phyloP scores from a whole-genome alignment of 2,329 filamentous ascomycete genomes.

The Arthrobotrys sphaeroides region DNA sequence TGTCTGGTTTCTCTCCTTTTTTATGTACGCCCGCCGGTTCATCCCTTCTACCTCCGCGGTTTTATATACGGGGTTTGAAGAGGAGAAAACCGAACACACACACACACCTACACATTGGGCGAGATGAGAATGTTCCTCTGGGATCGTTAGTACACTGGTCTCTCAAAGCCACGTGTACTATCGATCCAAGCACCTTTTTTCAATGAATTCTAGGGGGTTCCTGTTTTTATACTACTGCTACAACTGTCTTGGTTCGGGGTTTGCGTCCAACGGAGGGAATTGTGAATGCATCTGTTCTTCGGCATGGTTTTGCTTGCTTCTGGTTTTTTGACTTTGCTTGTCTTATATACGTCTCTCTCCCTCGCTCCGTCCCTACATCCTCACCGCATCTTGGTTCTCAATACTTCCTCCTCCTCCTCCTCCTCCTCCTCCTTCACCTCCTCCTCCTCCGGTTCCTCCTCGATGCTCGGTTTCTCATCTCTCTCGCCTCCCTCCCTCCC shows the following conservation, averaged over 20 bases:
- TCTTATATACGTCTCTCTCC: neutral
- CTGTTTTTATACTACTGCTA: neutral
- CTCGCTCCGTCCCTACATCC: neutral
- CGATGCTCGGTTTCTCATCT: too few species aligned
- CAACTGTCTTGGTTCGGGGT: constrained; percentile 9
- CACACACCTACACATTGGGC: neutral
- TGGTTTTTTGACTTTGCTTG: neutral
- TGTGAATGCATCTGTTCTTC: neutral
- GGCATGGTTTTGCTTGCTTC: too few species aligned
- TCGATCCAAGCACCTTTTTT: neutral
- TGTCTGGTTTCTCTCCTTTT: neutral
- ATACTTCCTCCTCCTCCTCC: neutral
- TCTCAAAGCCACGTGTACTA: neutral
- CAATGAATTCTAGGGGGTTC: neutral
- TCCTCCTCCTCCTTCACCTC: neutral
- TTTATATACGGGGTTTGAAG: neutral
- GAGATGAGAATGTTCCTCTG: neutral
- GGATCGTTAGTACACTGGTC: neutral
- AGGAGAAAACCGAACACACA: neutral
- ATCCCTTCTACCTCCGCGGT: neutral
- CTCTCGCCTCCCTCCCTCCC: neutral
- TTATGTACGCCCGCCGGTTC: neutral
- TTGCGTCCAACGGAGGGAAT: constrained; percentile 15
- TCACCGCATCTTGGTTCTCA: neutral
- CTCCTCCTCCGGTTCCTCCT: neutral